These are phyloP conservation scores for Apiotrichum sp. DNA, from an alignment of 1,284 basidiomycete genomes.

Conservation along the genomic window DNA sequence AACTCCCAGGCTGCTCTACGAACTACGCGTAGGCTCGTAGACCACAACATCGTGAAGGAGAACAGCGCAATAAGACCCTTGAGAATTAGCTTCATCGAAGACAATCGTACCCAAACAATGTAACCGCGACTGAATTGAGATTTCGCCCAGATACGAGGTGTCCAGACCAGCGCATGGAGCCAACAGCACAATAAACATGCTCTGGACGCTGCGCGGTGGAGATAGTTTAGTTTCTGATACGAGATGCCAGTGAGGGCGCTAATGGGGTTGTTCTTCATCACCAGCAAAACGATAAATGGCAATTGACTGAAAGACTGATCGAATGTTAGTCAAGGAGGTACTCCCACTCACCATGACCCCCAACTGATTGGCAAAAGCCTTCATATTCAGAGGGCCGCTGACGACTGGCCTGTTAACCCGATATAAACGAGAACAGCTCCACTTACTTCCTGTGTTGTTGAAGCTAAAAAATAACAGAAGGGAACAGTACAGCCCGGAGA, in stretches of 20 bases:
- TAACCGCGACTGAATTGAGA: slow-evolving; percentile 16
- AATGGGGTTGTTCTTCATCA: slow-evolving; percentile 47
- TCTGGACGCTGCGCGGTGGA: slow-evolving; percentile 46
- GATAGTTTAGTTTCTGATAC: slow-evolving; percentile 48
- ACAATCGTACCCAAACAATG: slow-evolving; percentile 21
- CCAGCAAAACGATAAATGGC: slow-evolving; percentile 43
- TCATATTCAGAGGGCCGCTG: background rate
- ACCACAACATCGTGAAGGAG: slow-evolving; percentile 48
- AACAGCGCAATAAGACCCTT: slow-evolving; percentile 32
- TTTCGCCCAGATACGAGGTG: slow-evolving; percentile 18
- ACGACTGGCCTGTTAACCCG: background rate
- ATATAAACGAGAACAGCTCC: background rate
- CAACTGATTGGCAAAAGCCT: slow-evolving; percentile 23
- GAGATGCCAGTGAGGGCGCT: slow-evolving; percentile 44
- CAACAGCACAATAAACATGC: slow-evolving; percentile 37
- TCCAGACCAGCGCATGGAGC: slow-evolving; percentile 35
- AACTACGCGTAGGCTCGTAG: slow-evolving; percentile 48
- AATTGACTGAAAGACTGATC: slow-evolving; percentile 37
- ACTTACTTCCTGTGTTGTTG: slow-evolving; percentile 16
- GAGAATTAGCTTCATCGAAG: background rate
- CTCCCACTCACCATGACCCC: slow-evolving; percentile 24
- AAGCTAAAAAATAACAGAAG: slow-evolving; percentile 11
- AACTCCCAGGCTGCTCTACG: slow-evolving; percentile 51
- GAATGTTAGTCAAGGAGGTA: background rate
- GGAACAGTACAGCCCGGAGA: slow-evolving; percentile 20